phyloP scores from a whole-genome alignment of 2,329 filamentous ascomycete species.

The Thelonectria rubi region DNA sequence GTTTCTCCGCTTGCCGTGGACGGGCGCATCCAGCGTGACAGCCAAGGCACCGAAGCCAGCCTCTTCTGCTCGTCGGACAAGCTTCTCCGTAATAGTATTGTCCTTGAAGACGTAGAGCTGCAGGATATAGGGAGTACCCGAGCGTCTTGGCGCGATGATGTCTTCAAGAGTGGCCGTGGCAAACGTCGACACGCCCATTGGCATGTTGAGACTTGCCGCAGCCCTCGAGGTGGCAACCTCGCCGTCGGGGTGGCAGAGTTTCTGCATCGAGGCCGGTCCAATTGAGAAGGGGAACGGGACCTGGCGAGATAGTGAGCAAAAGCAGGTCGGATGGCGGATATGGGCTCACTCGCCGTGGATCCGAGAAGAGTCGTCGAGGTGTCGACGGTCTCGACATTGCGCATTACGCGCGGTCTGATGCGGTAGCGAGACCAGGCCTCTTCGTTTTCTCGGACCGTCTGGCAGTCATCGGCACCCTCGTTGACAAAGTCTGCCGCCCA shows the following conservation, averaged over 20 bases:
- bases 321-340: neutral
- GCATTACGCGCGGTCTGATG: constrained; percentile 19
- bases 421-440: constrained; percentile 19
- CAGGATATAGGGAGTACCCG: constrained; percentile 10
- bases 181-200: constrained; percentile 18
- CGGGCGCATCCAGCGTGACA: constrained; percentile 19
- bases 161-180: constrained; percentile 20
- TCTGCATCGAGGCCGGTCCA: constrained; percentile 24
- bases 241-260: constrained; percentile 14
- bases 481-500: constrained; percentile 14
- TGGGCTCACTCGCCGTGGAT: neutral
- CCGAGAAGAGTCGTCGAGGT: constrained; percentile 17
- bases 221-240: constrained; percentile 24
- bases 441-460: constrained; percentile 20
- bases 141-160: constrained; percentile 5
- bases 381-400: constrained; percentile 15
- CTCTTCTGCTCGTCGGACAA: constrained; percentile 15
- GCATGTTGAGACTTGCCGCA: constrained; percentile 11
- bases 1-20: constrained; percentile 22
- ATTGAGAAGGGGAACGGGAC: constrained; percentile 20
- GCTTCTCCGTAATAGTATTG: constrained; percentile 14
- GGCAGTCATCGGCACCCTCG: constrained; percentile 23
- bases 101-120: constrained; percentile 21
- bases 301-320: neutral
- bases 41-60: constrained; percentile 14